Evolutionary conservation across 2,329 filamentous ascomycete species (phyloP), one percentile per base, ranked within the genome.

Genomic region (Trichoderma asperellum): DNA sequence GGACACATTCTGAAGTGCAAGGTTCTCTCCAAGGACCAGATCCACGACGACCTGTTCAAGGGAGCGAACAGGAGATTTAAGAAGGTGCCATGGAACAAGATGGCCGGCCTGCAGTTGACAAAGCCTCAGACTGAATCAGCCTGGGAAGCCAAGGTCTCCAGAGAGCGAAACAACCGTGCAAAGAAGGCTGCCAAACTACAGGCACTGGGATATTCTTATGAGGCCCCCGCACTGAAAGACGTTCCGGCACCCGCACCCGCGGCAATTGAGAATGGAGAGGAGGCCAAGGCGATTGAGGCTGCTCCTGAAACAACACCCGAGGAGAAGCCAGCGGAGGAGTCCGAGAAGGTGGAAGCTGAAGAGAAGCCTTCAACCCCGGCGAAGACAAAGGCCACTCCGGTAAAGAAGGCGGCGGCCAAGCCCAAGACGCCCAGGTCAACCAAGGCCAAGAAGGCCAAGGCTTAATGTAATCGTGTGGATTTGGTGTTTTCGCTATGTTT

Each of bases 1-100:
- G 93, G 93, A 6, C 95, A 97, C 79, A 92, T 98, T 71, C 85
- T 99, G 74, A 95, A 96, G 81, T 95, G 94, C 81, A 92, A 93
- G 78, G 83, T 89, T 29, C 87, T 97, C 4, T 88, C 92, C 4
- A 83, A 88, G 69, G 92, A 92, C 71, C 89, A 94, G 77, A 84
- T 97, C 55, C 93, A 96, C 78, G 86, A 89, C 29, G 86, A 93
- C 71, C 83, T 97, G 65, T 98, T 94, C 88, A 94, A 96, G 82
- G 94, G 94, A 47, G 93, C 94, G 76, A 95, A 96, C 81, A 89
- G 89, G 76, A 91, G 94, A 68, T 97, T 96, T 86, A 97, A 97
- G 85, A 86, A 87, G 72, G 89, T 95, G 14, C 95, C 96, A 24
- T 91, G 92, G 86, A 96, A 94, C 81, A 92, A 92, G 82, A 91